Evolutionary conservation across 305 asterid genomes (phyloP).

Genomic region (Solanum hybrid): DNA sequence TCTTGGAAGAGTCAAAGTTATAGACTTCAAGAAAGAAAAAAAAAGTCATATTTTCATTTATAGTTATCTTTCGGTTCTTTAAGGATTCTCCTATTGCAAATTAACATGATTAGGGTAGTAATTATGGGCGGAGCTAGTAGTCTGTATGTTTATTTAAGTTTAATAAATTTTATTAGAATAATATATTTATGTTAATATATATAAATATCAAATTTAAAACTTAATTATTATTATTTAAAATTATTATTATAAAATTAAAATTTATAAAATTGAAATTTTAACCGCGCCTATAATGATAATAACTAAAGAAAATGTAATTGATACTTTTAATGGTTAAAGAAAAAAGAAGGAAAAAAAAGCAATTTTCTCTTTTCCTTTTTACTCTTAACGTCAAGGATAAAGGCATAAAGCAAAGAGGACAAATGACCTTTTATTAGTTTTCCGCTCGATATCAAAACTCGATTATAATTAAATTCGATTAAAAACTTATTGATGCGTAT

Average conservation of each 20-base stretch:
- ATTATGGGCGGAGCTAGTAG: too few relatives aligned
- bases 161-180: too few relatives aligned
- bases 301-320: background rate
- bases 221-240: too few relatives aligned
- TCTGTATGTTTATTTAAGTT: background rate
- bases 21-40: background rate
- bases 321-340: background rate
- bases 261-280: too few relatives aligned
- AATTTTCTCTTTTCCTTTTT: background rate
- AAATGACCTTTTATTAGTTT: background rate
- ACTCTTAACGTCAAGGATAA: background rate
- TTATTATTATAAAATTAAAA: too few relatives aligned
- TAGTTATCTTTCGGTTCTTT: too few relatives aligned
- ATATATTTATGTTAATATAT: too few relatives aligned
- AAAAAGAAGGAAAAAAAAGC: background rate
- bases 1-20: background rate
- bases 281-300: too few relatives aligned
- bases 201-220: too few relatives aligned
- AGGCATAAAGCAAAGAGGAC: background rate
- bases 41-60: background rate
- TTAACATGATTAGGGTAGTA: too few relatives aligned
- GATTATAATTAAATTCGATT: background rate
- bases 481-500: too few relatives aligned
- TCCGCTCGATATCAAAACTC: background rate
- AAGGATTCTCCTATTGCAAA: too few relatives aligned